Evolutionary conservation across 805 yeast species (phyloP).

Genomic region (Sporopachydermia lactativora): DNA sequence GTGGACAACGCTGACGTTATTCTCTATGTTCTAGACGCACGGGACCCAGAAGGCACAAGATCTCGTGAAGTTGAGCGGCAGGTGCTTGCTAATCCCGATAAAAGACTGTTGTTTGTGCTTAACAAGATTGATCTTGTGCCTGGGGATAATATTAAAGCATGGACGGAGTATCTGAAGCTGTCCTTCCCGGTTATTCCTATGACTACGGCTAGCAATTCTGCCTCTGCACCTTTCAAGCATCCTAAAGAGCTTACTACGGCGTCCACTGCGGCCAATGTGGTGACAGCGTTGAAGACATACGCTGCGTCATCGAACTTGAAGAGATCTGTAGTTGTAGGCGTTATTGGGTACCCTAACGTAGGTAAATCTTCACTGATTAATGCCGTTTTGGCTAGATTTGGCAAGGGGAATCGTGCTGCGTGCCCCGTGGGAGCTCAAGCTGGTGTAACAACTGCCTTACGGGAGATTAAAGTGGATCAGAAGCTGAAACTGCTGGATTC

Average conservation of each 20-base stretch:
- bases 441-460: conserved; percentile 84
- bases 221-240: conserved; percentile 57
- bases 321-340: conserved; percentile 86
- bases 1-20: conserved; percentile 88
- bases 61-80: conserved; percentile 86
- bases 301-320: conserved; percentile 75
- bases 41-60: conserved; percentile 94
- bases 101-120: conserved; percentile 71
- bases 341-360: conserved; percentile 94
- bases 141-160: conserved; percentile 62
- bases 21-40: conserved; percentile 88
- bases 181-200: conserved; percentile 89
- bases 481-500: conserved; percentile 84
- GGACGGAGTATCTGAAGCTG: conserved; percentile 68
- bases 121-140: conserved; percentile 94
- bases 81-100: conserved; percentile 63
- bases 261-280: conserved; percentile 56
- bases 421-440: conserved; percentile 98
- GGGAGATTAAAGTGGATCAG: conserved; percentile 86
- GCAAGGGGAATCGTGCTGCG: conserved; percentile 47
- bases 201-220: conserved; percentile 38
- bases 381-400: conserved; percentile 64
- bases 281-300: conserved; percentile 74
- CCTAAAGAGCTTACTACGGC: conserved; percentile 54
- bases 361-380: conserved; percentile 94